Evolutionary conservation across 306 rosid species (phyloP).

Genomic region (Chamaecrista fasciculata): DNA sequence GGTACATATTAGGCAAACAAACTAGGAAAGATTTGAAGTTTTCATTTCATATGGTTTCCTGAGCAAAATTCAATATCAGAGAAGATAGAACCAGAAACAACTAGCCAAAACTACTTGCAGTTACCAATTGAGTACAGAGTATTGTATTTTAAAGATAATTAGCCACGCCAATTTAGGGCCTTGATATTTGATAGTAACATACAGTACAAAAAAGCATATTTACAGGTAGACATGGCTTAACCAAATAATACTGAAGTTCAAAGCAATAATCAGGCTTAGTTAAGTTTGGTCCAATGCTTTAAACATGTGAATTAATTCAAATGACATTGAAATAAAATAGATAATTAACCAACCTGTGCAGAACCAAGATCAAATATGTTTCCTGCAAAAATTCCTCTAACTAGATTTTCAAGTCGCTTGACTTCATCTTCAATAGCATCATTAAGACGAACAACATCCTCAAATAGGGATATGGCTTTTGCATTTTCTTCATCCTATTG

Average conservation of each 20-base stretch:
- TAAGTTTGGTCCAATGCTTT: not conserved
- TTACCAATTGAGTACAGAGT: conserved; percentile 5
- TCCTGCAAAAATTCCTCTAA: conserved; percentile 91
- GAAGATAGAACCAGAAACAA: conserved; percentile 13
- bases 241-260: not conserved
- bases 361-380: conserved; percentile 98
- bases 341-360: conserved; percentile 57
- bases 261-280: not conserved
- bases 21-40: not conserved
- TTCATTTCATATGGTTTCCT: not conserved
- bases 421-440: conserved; percentile 85
- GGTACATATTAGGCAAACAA: not conserved
- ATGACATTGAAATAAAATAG: conserved; percentile 18
- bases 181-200: not conserved
- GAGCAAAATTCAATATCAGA: not conserved
- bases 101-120: not conserved
- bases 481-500: conserved; percentile 85
- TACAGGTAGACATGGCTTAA: not conserved
- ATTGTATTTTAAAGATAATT: not conserved
- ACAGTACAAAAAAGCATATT: not conserved
- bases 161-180: not conserved
- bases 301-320: not conserved
- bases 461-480: conserved; percentile 78
- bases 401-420: conserved; percentile 74
- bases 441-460: conserved; percentile 58